Conservation (phyloP, 129 eudicot species). For the Deinandra increscens region DNA sequence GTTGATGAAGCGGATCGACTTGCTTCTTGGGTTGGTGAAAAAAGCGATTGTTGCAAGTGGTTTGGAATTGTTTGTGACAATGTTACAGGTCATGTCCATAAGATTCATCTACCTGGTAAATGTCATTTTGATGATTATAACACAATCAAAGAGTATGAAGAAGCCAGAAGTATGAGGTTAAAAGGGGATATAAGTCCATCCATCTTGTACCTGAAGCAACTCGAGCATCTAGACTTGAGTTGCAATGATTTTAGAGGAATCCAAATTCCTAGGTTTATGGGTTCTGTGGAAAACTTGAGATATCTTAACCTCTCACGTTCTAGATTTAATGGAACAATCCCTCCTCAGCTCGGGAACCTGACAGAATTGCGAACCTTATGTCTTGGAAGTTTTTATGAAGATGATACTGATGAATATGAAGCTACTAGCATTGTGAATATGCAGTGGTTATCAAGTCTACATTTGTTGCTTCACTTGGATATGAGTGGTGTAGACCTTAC, state of each 20-base stretch:
- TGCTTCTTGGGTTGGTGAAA: conserved; percentile 27
- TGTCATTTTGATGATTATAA: not conserved
- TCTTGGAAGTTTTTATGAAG: conserved; percentile 5
- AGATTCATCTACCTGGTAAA: conserved; percentile 26
- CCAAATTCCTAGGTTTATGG: conserved; percentile 17
- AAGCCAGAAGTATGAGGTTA: not conserved
- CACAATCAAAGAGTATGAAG: too few relatives aligned
- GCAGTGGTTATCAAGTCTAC: not conserved
- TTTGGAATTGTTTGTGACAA: conserved; percentile 26
- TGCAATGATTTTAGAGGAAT: conserved; percentile 19
- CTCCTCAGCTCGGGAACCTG: conserved; percentile 2
- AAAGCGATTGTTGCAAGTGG: conserved; percentile 18
- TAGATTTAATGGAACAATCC: conserved; percentile 3
- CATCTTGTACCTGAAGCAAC: conserved; percentile 13
- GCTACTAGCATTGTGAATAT: not conserved
- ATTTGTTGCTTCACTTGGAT: not conserved
- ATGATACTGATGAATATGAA: not conserved
- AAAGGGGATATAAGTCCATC: conserved; percentile 18
- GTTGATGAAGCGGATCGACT: conserved; percentile 19
- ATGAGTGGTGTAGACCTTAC: not conserved
- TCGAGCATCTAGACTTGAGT: conserved; percentile 17
- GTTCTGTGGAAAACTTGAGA: conserved; percentile 15
- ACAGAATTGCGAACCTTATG: not conserved
- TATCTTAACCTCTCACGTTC: conserved; percentile 23
- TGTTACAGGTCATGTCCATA: conserved; percentile 24